Percentiles rank a stretch among this genome's conserved stretches.
Evolutionary conservation across 257 asterid species (phyloP).

Genomic region (Thymus quinquecostatus): DNA sequence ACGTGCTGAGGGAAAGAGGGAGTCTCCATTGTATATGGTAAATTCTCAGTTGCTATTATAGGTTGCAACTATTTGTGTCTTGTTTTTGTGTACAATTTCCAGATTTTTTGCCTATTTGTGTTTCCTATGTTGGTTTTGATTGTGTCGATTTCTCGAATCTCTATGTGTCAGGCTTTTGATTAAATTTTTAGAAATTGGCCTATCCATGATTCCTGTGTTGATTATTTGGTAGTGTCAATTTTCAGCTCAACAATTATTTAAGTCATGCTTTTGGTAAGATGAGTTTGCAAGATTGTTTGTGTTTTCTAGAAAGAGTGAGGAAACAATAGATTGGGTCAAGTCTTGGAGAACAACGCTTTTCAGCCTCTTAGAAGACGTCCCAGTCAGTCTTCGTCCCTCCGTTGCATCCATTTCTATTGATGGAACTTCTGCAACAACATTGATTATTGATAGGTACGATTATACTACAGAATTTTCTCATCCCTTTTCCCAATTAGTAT

Average conservation of each 20-base stretch:
- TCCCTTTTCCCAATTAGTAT: not conserved
- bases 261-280: conserved; percentile 29
- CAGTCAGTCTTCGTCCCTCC: conserved; percentile 54
- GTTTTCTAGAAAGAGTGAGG: conserved; percentile 75
- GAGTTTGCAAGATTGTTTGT: conserved; percentile 44
- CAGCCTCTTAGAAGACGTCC: conserved; percentile 75
- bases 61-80: too few species aligned
- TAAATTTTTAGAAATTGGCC: too few species aligned
- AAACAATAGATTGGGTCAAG: conserved; percentile 73
- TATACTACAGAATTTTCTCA: not conserved
- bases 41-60: conserved; percentile 14
- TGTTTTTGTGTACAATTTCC: too few species aligned
- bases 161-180: too few species aligned
- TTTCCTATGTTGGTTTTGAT: too few species aligned
- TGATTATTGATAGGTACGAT: conserved; percentile 69
- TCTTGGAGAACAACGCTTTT: conserved; percentile 84
- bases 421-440: conserved; percentile 92
- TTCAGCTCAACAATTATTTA: not conserved
- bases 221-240: not conserved
- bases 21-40: conserved; percentile 70
- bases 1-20: conserved; percentile 76
- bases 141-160: too few species aligned
- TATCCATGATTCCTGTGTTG: too few species aligned
- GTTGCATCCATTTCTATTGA: conserved; percentile 75
- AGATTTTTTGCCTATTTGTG: too few species aligned